Conservation (phyloP, 2,329 filamentous ascomycete genomes). For the Tolypocladium tundrense region DNA sequence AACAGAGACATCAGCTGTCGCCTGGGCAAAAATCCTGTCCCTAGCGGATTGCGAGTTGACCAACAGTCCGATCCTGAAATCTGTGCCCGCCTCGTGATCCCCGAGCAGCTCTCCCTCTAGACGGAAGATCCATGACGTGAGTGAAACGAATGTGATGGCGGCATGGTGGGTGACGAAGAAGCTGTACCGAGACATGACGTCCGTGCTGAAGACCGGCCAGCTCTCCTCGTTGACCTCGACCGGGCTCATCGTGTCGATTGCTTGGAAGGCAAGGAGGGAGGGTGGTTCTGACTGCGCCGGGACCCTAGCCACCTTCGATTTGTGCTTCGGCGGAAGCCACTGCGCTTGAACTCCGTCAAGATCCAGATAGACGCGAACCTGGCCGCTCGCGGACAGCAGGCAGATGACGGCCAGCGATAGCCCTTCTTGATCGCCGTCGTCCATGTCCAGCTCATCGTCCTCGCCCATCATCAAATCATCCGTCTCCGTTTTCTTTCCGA, state of each 20-base stretch:
- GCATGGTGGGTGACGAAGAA: slow-evolving; percentile 53
- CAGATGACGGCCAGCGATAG: slow-evolving; percentile 51
- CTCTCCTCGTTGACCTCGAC: slow-evolving; percentile 44
- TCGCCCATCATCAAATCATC: slow-evolving; percentile 54
- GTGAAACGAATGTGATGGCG: slow-evolving; percentile 49
- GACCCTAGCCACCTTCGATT: slow-evolving; percentile 32
- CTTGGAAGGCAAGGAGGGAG: slow-evolving; percentile 50
- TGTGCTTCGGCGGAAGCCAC: slow-evolving; percentile 50
- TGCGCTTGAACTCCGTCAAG: slow-evolving; percentile 54
- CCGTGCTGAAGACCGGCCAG: slow-evolving; percentile 54
- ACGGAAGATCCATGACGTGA: slow-evolving; percentile 53
- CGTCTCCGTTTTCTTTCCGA: slow-evolving; percentile 51
- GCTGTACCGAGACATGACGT: slow-evolving; percentile 51
- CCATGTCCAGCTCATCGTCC: slow-evolving; percentile 49
- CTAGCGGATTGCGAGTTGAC: slow-evolving; percentile 48
- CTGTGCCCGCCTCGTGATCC: slow-evolving; percentile 45
- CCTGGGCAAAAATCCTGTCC: slow-evolving; percentile 47
- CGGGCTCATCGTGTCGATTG: slow-evolving; percentile 47
- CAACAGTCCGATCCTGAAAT: slow-evolving; percentile 51
- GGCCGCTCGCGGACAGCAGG: slow-evolving; percentile 49
- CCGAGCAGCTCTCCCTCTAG: slow-evolving; percentile 50
- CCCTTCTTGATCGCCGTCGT: slow-evolving; percentile 47
- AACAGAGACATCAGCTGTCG: slow-evolving; percentile 32
- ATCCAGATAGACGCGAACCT: slow-evolving; percentile 51
- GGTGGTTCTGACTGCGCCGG: slow-evolving; percentile 29